These are phyloP conservation scores for Raphanus raphanistrum DNA, from an alignment of 345 rosid genomes.

Conservation along the genomic window DNA sequence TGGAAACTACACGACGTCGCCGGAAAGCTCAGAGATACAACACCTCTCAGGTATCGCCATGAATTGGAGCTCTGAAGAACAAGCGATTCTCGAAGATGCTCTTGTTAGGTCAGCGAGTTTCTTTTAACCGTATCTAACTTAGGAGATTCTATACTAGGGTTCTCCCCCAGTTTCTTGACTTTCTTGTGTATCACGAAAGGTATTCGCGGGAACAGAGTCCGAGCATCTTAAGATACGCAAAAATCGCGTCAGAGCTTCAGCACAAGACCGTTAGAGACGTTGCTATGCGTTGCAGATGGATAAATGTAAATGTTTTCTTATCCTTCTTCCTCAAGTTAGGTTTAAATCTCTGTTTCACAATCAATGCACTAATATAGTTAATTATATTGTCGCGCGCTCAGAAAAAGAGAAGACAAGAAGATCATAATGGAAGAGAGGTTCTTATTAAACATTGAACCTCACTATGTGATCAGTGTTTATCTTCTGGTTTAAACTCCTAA, in stretches of 20 bases:
- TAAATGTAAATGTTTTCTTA: constrained; percentile 44
- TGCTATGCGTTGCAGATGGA: constrained; percentile 77
- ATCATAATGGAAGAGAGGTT: constrained; percentile 38
- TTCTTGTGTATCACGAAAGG: constrained; percentile 36
- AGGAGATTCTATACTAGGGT: background rate
- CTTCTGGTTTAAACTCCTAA: background rate
- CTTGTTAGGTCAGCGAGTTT: constrained; percentile 18
- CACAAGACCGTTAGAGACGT: constrained; percentile 80
- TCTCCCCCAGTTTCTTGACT: background rate
- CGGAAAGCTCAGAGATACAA: background rate
- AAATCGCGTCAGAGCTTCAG: constrained; percentile 55
- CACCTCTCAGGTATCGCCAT: background rate
- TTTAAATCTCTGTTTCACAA: background rate
- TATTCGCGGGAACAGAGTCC: constrained; percentile 37
- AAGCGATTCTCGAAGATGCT: background rate
- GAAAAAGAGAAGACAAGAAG: constrained; percentile 60
- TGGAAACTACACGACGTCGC: background rate
- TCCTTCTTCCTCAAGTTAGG: constrained; percentile 15
- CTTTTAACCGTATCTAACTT: background rate
- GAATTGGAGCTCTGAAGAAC: constrained; percentile 7
- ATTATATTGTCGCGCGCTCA: background rate
- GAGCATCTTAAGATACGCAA: constrained; percentile 50
- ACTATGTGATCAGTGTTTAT: background rate
- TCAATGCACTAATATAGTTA: background rate
- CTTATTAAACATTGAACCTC: background rate